Percentiles rank a stretch among this genome's conserved stretches.
These are phyloP conservation scores for Delphinella strobiligena DNA, from an alignment of 2,329 filamentous ascomycete species.

Conservation along the genomic window DNA sequence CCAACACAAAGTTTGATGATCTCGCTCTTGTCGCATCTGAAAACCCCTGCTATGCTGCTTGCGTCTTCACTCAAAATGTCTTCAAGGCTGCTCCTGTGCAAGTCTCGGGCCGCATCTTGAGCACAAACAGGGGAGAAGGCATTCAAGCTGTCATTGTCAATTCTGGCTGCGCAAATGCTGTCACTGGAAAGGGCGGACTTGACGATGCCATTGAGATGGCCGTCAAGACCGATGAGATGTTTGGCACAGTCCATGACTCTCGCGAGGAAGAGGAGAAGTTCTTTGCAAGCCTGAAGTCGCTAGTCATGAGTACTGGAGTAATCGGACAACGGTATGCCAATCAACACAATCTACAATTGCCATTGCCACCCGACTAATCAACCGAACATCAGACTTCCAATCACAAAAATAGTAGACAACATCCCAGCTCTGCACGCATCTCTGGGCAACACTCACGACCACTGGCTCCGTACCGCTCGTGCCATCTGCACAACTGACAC, in stretches of 20 bases:
- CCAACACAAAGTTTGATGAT: conserved; percentile 84
- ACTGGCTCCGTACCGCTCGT: conserved; percentile 77
- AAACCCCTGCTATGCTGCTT: conserved; percentile 69
- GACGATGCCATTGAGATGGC: conserved; percentile 85
- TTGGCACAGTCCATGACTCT: conserved; percentile 23
- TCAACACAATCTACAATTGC: conserved; percentile 4
- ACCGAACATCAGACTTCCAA: conserved; percentile 61
- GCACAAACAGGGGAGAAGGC: conserved; percentile 48
- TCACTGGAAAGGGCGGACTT: conserved; percentile 79
- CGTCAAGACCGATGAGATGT: conserved; percentile 57
- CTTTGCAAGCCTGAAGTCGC: conserved; percentile 42
- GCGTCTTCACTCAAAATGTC: conserved; percentile 92
- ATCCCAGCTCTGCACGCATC: conserved; percentile 65
- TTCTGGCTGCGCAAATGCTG: conserved; percentile 92
- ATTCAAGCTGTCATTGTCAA: conserved; percentile 81
- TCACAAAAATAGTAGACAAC: conserved; percentile 74
- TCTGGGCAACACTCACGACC: conserved; percentile 62
- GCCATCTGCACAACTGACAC: conserved; percentile 98
- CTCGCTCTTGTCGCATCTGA: conserved; percentile 82
- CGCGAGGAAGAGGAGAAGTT: conserved; percentile 31
- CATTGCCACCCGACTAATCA: not conserved
- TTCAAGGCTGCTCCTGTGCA: conserved; percentile 95
- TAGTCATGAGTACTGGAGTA: conserved; percentile 97
- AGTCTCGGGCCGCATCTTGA: conserved; percentile 61
- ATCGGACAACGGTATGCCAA: conserved; percentile 64